Conservation (phyloP, 2,329 filamentous ascomycete genomes). For the Zarea fungicola region DNA sequence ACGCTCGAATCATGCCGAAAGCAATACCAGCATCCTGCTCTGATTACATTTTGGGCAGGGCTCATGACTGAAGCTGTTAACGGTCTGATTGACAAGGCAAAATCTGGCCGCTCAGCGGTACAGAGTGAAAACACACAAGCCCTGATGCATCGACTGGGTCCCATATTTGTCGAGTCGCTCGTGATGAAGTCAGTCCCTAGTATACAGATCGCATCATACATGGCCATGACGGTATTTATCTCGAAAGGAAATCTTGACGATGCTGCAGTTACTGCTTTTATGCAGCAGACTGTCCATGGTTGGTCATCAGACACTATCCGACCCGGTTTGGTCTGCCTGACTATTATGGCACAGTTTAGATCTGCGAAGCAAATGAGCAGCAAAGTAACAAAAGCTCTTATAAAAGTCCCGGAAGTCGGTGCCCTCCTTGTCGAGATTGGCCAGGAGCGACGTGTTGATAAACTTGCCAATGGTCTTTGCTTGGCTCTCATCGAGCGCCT, state of each 20-base stretch:
- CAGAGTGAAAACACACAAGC: slow-evolving; percentile 79
- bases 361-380: slow-evolving; percentile 63
- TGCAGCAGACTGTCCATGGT: slow-evolving; percentile 78
- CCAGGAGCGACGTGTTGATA: slow-evolving; percentile 62
- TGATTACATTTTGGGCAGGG: slow-evolving; percentile 88
- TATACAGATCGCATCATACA: slow-evolving; percentile 82
- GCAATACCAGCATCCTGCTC: slow-evolving; percentile 67
- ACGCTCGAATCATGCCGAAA: slow-evolving; percentile 67
- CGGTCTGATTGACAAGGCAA: slow-evolving; percentile 70
- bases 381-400: slow-evolving; percentile 62
- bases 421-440: slow-evolving; percentile 56
- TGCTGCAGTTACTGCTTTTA: slow-evolving; percentile 73
- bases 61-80: slow-evolving; percentile 81
- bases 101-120: slow-evolving; percentile 69
- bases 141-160: slow-evolving; percentile 59
- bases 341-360: slow-evolving; percentile 76
- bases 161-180: slow-evolving; percentile 73
- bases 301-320: slow-evolving; percentile 70
- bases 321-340: slow-evolving; percentile 72
- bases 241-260: slow-evolving; percentile 78
- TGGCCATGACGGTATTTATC: slow-evolving; percentile 81
- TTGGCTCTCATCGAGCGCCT: slow-evolving; percentile 58
- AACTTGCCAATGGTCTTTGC: slow-evolving; percentile 66
- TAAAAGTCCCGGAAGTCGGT: slow-evolving; percentile 59
- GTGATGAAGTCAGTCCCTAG: slow-evolving; percentile 70